These are phyloP conservation scores for Silene latifolia DNA, from an alignment of 148 eudicot species.

Conservation along the genomic window DNA sequence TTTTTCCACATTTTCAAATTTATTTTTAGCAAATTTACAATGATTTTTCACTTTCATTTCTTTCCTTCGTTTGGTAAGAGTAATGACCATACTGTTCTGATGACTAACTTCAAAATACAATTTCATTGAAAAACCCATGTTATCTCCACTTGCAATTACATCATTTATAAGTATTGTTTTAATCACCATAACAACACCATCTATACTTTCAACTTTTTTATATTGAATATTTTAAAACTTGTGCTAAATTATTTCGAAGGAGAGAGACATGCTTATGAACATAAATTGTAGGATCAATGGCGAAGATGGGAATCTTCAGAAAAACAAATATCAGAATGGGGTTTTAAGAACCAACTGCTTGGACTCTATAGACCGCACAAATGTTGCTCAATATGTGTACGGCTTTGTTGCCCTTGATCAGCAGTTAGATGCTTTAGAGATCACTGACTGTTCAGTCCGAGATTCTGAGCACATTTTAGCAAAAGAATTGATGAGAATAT, in stretches of 20 bases:
- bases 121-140: no score
- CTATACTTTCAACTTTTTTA: neutral
- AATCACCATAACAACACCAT: no score
- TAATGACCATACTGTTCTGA: no score
- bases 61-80: no score
- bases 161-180: no score
- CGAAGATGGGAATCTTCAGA: neutral
- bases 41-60: no score
- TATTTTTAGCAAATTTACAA: no score
- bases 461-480: constrained; percentile 55
- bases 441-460: constrained; percentile 34
- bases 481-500: constrained; percentile 57
- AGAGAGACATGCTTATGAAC: neutral
- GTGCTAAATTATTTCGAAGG: no score
- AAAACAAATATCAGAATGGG: constrained; percentile 46
- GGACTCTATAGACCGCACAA: constrained; percentile 93
- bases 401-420: constrained; percentile 77
- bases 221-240: no score
- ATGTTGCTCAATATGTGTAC: constrained; percentile 78
- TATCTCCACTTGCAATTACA: no score
- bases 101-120: no score
- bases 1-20: no score
- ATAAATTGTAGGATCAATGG: constrained; percentile 16
- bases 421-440: constrained; percentile 68
- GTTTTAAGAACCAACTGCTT: constrained; percentile 84